These are phyloP conservation scores for Lupinus albus DNA, from an alignment of 306 rosid genomes.

Conservation along the genomic window DNA sequence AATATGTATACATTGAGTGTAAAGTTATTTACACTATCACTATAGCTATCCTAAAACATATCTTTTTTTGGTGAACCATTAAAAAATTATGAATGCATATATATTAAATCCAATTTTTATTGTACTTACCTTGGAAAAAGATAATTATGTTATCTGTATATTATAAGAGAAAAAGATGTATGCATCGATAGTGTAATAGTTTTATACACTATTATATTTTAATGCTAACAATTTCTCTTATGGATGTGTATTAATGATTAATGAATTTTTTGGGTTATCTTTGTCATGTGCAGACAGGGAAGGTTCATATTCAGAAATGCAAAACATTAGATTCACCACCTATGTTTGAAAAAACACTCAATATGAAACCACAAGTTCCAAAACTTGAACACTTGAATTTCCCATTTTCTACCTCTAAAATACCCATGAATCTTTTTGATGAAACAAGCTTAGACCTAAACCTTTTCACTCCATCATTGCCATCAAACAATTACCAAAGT, in stretches of 20 bases:
- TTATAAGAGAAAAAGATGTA: too few species aligned
- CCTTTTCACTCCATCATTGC: conserved; percentile 57
- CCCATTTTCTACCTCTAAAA: conserved; percentile 64
- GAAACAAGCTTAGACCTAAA: conserved; percentile 74
- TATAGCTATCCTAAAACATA: too few species aligned
- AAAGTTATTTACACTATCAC: too few species aligned
- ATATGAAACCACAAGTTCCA: conserved; percentile 51
- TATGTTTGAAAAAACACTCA: conserved; percentile 44
- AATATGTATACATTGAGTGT: too few species aligned
- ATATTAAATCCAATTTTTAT: too few species aligned
- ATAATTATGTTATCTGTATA: too few species aligned
- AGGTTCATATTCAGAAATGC: conserved; percentile 75
- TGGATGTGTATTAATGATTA: neutral
- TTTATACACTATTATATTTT: too few species aligned
- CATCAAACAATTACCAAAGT: conserved; percentile 70
- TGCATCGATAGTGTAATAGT: too few species aligned
- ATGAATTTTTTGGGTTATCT: neutral
- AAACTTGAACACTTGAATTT: conserved; percentile 72
- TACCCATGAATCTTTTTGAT: conserved; percentile 64
- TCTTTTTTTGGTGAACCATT: too few species aligned
- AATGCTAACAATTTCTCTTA: too few species aligned
- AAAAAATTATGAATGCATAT: too few species aligned
- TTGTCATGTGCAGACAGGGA: conserved; percentile 75
- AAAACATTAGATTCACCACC: conserved; percentile 44
- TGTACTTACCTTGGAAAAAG: too few species aligned